Base-by-base conservation (phyloP, 257 asterid species). In the Parsonsia alboflavescens region DNA sequence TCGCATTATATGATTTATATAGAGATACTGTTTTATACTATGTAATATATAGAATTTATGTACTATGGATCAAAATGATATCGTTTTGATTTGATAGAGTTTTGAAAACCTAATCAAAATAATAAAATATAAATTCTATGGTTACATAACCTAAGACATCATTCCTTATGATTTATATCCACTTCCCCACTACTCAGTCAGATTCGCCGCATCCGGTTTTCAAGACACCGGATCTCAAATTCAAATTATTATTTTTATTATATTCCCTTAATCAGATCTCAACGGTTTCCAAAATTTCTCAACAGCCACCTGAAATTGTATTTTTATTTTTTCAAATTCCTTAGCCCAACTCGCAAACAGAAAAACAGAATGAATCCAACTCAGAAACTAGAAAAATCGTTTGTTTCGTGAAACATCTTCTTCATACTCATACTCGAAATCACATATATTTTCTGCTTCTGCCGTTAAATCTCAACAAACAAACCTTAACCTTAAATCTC, bases 251-350 rank as follows among this genome's bases (percentile, higher is more conserved):
- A n/a, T n/a, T 50, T 75, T 52, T 52, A 16, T 17, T 17, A 52
- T 52, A 49, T 52, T 71, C 13, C 70, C 70, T 59, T n/a, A 42
- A 77, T 78, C 82, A 76, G 86, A 84, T 84, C 83, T 85, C 79
- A 81, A 82, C 88, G 93, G 92, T 78, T 87, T 78, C 58, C 73
- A 61, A 48, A 64, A 68, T 61, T 80, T 73, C 68, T 61, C 44
- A 61, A 13, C 44, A 10, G 62, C 54, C 30, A 17, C 44, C 73
- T 73, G 16, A 42, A 42, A 2, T 33, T 33, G 1, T 33, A 33
- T 33, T 33, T 33, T 33, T 33, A 33, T 33, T 33, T 33, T 33
- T 33, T 33, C 39, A 33, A 33, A 33, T 33, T 33, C 39, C 39
- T 33, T 33, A 13, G 17, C 42, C n/a, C 42, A 26, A 16, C 33